A percentile compares a stretch with the other conserved stretches of the same genome.
Conservation (phyloP, 139 green algal genomes). For the Nannochloris sp. region DNA sequence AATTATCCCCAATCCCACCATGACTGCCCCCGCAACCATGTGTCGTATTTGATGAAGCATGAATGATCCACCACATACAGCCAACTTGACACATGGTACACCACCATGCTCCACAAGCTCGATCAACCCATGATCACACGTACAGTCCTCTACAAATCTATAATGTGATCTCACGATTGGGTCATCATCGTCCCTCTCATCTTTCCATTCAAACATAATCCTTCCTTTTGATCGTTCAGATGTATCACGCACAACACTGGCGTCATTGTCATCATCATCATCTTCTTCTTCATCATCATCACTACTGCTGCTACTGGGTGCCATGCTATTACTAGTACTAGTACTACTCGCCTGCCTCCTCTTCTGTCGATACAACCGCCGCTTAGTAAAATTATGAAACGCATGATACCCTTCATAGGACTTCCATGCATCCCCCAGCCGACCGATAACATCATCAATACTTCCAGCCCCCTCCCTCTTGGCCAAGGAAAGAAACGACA, state of each 20-base stretch:
- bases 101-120: constrained; percentile 41
- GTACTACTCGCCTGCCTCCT: not conserved
- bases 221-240: not conserved
- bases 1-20: constrained; percentile 46
- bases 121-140: not conserved
- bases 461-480: not conserved
- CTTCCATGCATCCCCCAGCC: constrained; percentile 23
- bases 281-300: constrained; percentile 2
- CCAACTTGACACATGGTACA: constrained; percentile 36
- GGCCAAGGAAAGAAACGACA: not conserved
- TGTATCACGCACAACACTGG: not conserved
- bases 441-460: constrained; percentile 6
- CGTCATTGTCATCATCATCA: not conserved
- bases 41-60: constrained; percentile 74
- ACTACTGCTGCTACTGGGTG: too few species aligned
- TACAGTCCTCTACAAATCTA: constrained; percentile 20
- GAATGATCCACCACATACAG: constrained; percentile 50
- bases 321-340: not conserved
- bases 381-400: constrained; percentile 58
- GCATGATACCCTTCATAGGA: constrained; percentile 35
- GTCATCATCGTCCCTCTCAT: not conserved
- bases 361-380: constrained; percentile 32
- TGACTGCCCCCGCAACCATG: constrained; percentile 67
- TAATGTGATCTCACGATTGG: not conserved
- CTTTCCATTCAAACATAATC: not conserved